Percentiles rank a stretch among this genome's conserved stretches.
Evolutionary conservation across 2,329 filamentous ascomycete genomes (phyloP).

Genomic region (Epichloe aotearoae): DNA sequence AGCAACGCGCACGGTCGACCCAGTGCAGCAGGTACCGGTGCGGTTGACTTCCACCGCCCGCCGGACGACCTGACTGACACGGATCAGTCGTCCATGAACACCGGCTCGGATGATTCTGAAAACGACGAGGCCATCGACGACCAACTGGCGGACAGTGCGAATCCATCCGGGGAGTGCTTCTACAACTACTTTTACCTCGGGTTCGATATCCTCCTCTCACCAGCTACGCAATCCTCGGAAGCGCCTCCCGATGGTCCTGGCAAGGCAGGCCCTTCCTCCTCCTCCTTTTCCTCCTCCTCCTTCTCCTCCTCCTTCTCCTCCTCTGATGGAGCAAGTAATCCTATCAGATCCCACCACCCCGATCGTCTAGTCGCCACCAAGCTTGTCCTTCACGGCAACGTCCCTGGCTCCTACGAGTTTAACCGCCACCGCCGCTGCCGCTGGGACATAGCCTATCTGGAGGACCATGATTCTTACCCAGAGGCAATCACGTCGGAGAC

Average conservation of each 20-base stretch:
- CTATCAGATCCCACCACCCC: slow-evolving; percentile 29
- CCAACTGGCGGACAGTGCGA: slow-evolving; percentile 33
- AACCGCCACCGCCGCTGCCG: slow-evolving; percentile 83
- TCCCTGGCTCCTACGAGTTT: slow-evolving; percentile 92
- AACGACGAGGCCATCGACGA: slow-evolving; percentile 46
- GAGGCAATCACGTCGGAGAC: slow-evolving; percentile 59
- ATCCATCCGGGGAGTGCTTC: slow-evolving; percentile 63
- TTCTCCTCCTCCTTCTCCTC: neutral
- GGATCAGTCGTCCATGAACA: slow-evolving; percentile 62
- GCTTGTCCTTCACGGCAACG: slow-evolving; percentile 84
- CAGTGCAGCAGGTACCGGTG: slow-evolving; percentile 24
- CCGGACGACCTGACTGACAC: slow-evolving; percentile 53
- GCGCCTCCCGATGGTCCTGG: slow-evolving; percentile 31
- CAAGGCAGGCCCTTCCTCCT: neutral
- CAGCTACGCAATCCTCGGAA: slow-evolving; percentile 51
- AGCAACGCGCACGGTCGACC: slow-evolving; percentile 38
- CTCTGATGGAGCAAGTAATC: slow-evolving; percentile 13
- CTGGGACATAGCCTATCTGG: slow-evolving; percentile 61
- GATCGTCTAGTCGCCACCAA: slow-evolving; percentile 77
- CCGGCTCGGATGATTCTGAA: slow-evolving; percentile 53
- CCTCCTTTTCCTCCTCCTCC: neutral
- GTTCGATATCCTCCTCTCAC: slow-evolving; percentile 85
- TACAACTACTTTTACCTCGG: slow-evolving; percentile 97
- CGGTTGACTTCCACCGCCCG: slow-evolving; percentile 28
- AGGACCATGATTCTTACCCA: slow-evolving; percentile 21